Conservation (phyloP, 148 eudicot genomes). For the Arctostaphylos glauca region DNA sequence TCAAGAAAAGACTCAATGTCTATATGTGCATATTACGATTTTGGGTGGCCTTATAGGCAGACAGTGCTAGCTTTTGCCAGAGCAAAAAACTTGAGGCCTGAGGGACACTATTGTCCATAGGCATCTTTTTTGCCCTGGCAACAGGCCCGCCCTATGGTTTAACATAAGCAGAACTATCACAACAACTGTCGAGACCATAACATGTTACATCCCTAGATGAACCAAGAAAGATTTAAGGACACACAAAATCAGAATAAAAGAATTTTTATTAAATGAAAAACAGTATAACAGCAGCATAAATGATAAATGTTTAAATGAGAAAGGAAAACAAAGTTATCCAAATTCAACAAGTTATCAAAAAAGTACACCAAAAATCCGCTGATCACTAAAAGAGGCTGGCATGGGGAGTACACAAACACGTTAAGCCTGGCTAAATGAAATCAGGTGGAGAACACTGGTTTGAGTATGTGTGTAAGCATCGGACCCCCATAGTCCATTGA, state of each 20-base stretch:
- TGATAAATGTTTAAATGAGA: neutral
- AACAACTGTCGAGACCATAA: neutral
- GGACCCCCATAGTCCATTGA: neutral
- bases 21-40: neutral
- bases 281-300: neutral
- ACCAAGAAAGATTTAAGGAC: neutral
- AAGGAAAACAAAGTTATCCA: neutral
- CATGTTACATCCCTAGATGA: neutral
- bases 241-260: neutral
- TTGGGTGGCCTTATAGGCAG: neutral
- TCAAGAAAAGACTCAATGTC: neutral
- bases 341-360: conserved; percentile 5
- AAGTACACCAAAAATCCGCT: neutral
- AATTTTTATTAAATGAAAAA: neutral
- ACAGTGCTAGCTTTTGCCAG: neutral
- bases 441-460: neutral
- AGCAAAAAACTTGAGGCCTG: neutral
- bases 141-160: neutral
- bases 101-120: neutral
- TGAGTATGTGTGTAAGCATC: neutral
- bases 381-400: conserved; percentile 3
- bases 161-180: neutral
- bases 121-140: neutral
- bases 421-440: too few relatives aligned
- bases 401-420: neutral